phyloP scores from a whole-genome alignment of 73 alveolate genomes.

The Breviolum minutum region DNA sequence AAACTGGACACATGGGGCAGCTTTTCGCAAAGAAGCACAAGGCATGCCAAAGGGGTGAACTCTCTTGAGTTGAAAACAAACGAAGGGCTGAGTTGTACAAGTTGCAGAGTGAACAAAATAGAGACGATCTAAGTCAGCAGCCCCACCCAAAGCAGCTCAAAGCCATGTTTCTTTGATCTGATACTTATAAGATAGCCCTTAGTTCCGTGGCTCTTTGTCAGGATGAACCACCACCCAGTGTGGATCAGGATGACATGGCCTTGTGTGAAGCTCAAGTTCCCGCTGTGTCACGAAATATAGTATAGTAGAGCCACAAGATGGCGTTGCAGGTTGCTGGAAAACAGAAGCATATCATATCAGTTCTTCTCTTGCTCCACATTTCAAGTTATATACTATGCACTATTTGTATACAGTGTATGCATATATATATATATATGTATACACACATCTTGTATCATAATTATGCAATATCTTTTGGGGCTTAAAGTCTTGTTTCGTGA shows the following conservation, averaged over 20 bases:
- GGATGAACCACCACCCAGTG: constrained; percentile 36
- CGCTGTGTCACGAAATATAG: background rate
- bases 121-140: too few relatives aligned
- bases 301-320: background rate
- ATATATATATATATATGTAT: background rate
- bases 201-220: background rate
- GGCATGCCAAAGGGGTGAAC: background rate
- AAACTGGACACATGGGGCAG: constrained; percentile 3
- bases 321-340: background rate
- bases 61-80: too few relatives aligned
- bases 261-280: background rate
- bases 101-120: too few relatives aligned
- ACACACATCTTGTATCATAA: background rate
- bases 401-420: background rate
- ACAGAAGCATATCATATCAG: too few relatives aligned
- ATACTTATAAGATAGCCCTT: too few relatives aligned
- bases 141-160: background rate
- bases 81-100: too few relatives aligned
- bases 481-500: background rate
- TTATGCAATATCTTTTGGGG: background rate
- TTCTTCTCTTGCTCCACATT: too few relatives aligned
- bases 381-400: too few relatives aligned
- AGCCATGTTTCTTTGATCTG: background rate
- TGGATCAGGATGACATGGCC: constrained; percentile 71
- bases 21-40: constrained; percentile 5